Evolutionary conservation across 108 stramenopile species (phyloP).

Genomic region (Cyclotella baltica): DNA sequence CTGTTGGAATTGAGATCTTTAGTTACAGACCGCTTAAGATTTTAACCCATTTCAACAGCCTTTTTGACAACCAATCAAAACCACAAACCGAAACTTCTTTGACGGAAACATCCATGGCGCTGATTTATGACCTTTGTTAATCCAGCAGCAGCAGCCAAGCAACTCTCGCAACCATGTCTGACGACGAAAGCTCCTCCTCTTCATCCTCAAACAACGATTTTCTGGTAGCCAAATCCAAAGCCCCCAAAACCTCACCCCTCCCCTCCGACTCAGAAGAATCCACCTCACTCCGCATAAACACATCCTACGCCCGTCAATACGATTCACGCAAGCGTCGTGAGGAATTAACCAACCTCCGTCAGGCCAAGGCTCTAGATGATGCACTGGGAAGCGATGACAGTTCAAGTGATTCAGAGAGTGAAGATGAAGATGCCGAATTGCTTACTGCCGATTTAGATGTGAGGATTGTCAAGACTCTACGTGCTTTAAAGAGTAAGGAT

Average conservation of each 20-base stretch:
- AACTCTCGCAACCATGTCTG: neutral
- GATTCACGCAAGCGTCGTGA: constrained; percentile 76
- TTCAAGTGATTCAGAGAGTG: constrained; percentile 54
- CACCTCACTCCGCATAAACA: constrained; percentile 59
- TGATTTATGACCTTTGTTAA: neutral
- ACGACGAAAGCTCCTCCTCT: constrained; percentile 18
- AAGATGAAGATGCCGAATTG: constrained; percentile 82
- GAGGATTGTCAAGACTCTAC: constrained; percentile 80
- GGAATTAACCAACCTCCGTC: constrained; percentile 59
- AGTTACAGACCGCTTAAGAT: too few relatives aligned
- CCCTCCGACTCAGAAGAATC: constrained; percentile 8
- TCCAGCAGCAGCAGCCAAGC: neutral
- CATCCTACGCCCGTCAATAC: constrained; percentile 74
- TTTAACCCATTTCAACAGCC: too few relatives aligned
- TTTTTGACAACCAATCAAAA: too few relatives aligned
- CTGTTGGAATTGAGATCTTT: too few relatives aligned
- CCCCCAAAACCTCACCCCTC: neutral
- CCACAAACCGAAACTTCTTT: too few relatives aligned
- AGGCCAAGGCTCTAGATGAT: constrained; percentile 31
- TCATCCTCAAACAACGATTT: constrained; percentile 19
- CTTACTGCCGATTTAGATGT: constrained; percentile 76
- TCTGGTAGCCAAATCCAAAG: constrained; percentile 26
- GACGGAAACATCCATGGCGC: too few relatives aligned
- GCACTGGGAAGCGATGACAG: constrained; percentile 49
- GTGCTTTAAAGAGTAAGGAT: constrained; percentile 79